These are phyloP conservation scores for Infundibulicybe gibba DNA, from an alignment of 768 basidiomycete species.

Conservation along the genomic window DNA sequence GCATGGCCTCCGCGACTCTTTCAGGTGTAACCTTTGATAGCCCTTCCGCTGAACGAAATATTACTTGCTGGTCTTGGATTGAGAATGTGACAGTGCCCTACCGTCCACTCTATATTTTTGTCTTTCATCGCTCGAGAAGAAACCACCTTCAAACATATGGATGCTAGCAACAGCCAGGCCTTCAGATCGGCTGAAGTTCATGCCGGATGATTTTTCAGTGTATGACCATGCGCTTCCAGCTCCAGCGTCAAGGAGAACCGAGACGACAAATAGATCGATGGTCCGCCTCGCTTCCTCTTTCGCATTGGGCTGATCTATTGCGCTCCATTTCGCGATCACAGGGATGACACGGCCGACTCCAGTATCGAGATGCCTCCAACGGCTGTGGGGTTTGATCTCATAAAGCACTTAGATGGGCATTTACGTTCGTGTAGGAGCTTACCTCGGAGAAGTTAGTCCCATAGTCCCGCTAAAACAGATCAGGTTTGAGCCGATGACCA, in stretches of 20 bases:
- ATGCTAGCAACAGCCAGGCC: conserved; percentile 89
- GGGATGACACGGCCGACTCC: conserved; percentile 61
- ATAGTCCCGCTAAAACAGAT: conserved; percentile 65
- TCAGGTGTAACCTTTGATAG: conserved; percentile 61
- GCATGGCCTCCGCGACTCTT: conserved; percentile 65
- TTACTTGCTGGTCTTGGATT: no score
- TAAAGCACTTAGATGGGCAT: neutral
- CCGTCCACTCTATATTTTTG: conserved; percentile 81
- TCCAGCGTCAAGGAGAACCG: conserved; percentile 92
- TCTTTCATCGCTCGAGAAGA: conserved; percentile 66
- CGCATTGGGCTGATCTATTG: conserved; percentile 34
- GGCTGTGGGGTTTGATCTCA: conserved; percentile 83
- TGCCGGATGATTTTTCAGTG: conserved; percentile 51
- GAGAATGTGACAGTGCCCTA: conserved; percentile 27
- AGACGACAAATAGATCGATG: conserved; percentile 87
- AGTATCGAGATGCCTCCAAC: conserved; percentile 87
- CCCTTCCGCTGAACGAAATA: conserved; percentile 52
- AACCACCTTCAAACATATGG: conserved; percentile 81
- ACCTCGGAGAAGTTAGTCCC: conserved; percentile 63
- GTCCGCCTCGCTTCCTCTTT: conserved; percentile 69
- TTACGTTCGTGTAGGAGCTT: conserved; percentile 17
- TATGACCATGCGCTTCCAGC: conserved; percentile 85
- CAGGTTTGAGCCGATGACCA: conserved; percentile 2
- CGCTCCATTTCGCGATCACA: conserved; percentile 54
- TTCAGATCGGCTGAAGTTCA: conserved; percentile 62